phyloP scores from a whole-genome alignment of 208 protist genomes.

The Crithidia fasciculata region DNA sequence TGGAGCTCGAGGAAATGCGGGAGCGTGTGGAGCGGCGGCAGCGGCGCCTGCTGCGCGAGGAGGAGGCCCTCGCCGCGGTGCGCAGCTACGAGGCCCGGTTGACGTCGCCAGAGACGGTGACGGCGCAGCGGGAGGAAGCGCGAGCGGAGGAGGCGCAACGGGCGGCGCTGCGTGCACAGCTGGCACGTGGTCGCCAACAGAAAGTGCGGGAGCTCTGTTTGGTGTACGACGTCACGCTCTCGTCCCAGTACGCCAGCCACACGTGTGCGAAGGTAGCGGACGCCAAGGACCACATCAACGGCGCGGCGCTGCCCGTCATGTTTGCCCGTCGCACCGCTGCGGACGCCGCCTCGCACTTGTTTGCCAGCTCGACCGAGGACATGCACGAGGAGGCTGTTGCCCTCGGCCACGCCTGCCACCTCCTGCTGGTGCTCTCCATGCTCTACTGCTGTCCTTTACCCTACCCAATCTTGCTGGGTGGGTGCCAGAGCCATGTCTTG shows the following conservation, averaged over 20 bases:
- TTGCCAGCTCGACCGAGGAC: slow-evolving; percentile 37
- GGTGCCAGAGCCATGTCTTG: slow-evolving; percentile 46
- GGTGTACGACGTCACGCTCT: slow-evolving; percentile 44
- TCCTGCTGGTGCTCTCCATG: slow-evolving; percentile 52
- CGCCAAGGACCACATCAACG: slow-evolving; percentile 43
- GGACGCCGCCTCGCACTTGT: slow-evolving; percentile 29
- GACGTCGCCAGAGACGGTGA: slow-evolving; percentile 2
- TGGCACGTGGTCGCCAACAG: slow-evolving; percentile 29
- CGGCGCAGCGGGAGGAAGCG: not conserved
- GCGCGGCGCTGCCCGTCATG: slow-evolving; percentile 26
- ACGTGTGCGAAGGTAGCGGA: slow-evolving; percentile 18
- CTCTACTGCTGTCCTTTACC: slow-evolving; percentile 69
- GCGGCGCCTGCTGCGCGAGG: slow-evolving; percentile 24
- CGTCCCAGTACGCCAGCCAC: slow-evolving; percentile 28
- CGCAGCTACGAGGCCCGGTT: slow-evolving; percentile 3
- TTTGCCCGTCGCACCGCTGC: slow-evolving; percentile 21
- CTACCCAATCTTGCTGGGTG: slow-evolving; percentile 59
- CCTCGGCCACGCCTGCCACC: slow-evolving; percentile 58
- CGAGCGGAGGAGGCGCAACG: slow-evolving; percentile 37
- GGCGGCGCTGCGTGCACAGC: slow-evolving; percentile 39
- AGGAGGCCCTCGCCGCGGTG: slow-evolving; percentile 33
- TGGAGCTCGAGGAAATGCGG: slow-evolving; percentile 42
- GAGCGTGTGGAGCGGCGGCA: slow-evolving; percentile 37
- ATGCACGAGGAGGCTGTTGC: slow-evolving; percentile 59
- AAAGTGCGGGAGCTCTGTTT: slow-evolving; percentile 34